Conservation (phyloP, 2,329 filamentous ascomycete species). For the Sordariomycetes sp. region DNA sequence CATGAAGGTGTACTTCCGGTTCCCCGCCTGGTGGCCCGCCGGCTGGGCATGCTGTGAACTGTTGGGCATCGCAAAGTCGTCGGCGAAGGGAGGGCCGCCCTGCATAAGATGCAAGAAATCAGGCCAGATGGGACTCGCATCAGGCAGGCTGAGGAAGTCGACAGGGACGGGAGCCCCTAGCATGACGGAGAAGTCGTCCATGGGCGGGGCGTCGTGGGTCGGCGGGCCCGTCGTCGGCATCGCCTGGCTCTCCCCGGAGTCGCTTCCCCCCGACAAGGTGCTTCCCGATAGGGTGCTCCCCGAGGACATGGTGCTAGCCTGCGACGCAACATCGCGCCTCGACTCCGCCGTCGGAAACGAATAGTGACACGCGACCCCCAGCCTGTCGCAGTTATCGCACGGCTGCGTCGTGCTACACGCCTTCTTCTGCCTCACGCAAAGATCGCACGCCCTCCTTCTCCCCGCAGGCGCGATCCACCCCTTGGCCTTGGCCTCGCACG, state of each 20-base stretch:
- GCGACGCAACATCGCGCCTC: background rate
- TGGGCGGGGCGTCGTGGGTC: background rate
- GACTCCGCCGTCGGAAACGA: background rate
- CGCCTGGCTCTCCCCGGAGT: background rate
- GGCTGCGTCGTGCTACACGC: conserved; percentile 65
- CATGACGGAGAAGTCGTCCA: conserved; percentile 1
- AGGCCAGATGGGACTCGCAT: background rate
- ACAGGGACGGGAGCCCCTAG: background rate
- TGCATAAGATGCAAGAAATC: conserved; percentile 1
- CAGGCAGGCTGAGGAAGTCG: background rate
- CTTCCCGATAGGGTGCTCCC: background rate
- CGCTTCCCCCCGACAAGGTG: background rate
- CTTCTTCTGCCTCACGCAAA: conserved; percentile 59
- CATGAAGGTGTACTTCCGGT: conserved; percentile 8
- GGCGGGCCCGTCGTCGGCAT: background rate
- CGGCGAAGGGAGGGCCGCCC: background rate
- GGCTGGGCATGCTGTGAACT: background rate
- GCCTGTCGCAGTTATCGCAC: conserved; percentile 52
- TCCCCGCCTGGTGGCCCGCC: background rate
- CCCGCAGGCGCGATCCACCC: conserved; percentile 7
- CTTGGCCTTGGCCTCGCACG: conserved; percentile 13
- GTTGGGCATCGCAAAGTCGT: background rate
- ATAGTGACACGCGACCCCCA: conserved; percentile 43
- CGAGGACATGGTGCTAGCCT: background rate
- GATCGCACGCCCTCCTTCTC: conserved; percentile 18